Percentiles rank a stretch among this genome's conserved stretches.
Conservation (phyloP, 2,329 filamentous ascomycete genomes). For the Nemania bipapillata region DNA sequence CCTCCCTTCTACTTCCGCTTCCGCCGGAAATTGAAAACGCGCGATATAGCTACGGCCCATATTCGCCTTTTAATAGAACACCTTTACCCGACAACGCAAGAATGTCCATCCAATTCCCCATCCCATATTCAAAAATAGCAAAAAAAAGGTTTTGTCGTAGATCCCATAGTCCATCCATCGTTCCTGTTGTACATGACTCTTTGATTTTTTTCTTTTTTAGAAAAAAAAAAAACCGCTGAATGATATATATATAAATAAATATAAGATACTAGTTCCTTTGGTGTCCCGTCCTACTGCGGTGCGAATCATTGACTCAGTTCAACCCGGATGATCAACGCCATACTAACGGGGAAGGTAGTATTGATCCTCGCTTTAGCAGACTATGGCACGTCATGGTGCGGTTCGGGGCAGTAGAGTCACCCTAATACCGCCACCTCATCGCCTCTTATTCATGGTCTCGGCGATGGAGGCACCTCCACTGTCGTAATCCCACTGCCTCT, state of each 20-base stretch:
- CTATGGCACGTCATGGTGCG: neutral
- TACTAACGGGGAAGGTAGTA: constrained; percentile 16
- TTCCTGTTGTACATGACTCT: constrained; percentile 18
- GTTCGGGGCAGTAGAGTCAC: neutral
- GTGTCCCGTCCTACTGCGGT: neutral
- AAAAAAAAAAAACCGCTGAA: neutral
- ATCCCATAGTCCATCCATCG: constrained; percentile 14
- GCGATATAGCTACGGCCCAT: neutral
- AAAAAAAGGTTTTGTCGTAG: neutral
- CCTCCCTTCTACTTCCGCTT: neutral
- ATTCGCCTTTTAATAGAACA: neutral
- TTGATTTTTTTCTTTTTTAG: neutral
- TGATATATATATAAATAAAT: neutral
- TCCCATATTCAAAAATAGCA: constrained; percentile 1
- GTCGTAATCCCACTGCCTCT: constrained; percentile 70
- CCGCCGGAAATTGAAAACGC: neutral
- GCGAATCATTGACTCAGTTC: neutral
- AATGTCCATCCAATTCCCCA: neutral
- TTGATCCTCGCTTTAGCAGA: constrained; percentile 1
- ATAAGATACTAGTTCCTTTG: neutral
- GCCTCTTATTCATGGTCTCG: constrained; percentile 49
- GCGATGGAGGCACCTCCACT: constrained; percentile 46
- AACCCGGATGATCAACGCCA: neutral
- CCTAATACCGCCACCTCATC: constrained; percentile 37
- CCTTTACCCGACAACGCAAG: neutral